These are phyloP conservation scores for Alternaria sp. DNA, from an alignment of 2,329 filamentous ascomycete genomes.

Conservation along the genomic window DNA sequence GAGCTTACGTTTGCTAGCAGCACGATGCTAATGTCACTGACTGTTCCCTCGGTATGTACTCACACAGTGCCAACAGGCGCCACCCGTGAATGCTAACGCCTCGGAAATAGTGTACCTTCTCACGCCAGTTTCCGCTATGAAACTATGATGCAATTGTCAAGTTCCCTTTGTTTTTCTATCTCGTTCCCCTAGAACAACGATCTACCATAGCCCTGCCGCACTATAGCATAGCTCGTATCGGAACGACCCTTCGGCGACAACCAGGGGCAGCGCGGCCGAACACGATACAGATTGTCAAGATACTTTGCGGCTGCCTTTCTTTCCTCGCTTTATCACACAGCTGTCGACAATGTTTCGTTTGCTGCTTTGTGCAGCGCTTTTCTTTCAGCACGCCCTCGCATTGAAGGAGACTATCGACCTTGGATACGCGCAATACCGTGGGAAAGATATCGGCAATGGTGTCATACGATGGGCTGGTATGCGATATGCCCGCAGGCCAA, in stretches of 20 bases:
- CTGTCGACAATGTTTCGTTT: constrained; percentile 23
- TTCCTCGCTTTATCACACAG: not conserved
- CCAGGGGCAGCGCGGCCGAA: constrained; percentile 1
- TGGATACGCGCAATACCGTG: constrained; percentile 70
- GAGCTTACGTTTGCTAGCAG: not conserved
- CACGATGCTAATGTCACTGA: not conserved
- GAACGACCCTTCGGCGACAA: not conserved
- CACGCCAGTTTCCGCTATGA: not conserved
- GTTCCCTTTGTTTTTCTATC: not conserved
- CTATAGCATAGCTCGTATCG: constrained; percentile 7
- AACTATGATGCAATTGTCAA: constrained; percentile 2
- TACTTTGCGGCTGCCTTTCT: not conserved
- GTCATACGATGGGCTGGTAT: constrained; percentile 77
- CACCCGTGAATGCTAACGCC: not conserved
- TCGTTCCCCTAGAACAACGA: not conserved
- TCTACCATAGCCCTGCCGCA: not conserved
- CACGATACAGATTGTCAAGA: not conserved
- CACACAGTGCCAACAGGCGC: not conserved
- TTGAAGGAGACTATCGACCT: constrained; percentile 62
- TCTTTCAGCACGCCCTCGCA: constrained; percentile 34
- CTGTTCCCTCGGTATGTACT: not conserved
- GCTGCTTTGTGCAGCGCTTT: constrained; percentile 32
- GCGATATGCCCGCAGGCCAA: constrained; percentile 64
- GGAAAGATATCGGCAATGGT: constrained; percentile 60
- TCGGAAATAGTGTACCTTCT: not conserved